Evolutionary conservation across 1,284 basidiomycete species (phyloP).

Genomic region (Ganoderma boninense): DNA sequence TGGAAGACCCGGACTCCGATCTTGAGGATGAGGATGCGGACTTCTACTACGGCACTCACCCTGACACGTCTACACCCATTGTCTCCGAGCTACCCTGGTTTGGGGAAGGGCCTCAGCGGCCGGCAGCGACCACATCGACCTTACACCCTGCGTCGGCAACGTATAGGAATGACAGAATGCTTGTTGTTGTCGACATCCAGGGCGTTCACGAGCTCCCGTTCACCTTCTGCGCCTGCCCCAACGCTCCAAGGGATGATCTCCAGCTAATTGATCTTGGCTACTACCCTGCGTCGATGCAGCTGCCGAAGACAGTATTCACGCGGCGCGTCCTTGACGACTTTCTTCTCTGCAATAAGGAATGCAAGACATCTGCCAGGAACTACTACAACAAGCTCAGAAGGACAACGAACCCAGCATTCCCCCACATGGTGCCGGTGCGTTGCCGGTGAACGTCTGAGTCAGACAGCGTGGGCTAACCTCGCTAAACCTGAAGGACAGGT

Average conservation of each 20-base stretch:
- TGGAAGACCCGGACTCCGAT: too few species aligned
- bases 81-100: too few species aligned
- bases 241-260: neutral
- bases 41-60: too few species aligned
- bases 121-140: too few species aligned
- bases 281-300: neutral
- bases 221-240: neutral
- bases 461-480: too few species aligned
- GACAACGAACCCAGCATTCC: neutral
- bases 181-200: neutral
- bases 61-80: too few species aligned
- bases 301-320: slow-evolving; percentile 2
- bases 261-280: neutral
- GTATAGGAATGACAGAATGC: too few species aligned
- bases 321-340: neutral
- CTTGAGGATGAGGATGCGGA: too few species aligned
- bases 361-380: neutral
- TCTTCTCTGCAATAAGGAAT: neutral
- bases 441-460: too few species aligned
- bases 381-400: slow-evolving; percentile 10
- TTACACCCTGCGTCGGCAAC: too few species aligned
- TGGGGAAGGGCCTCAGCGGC: too few species aligned
- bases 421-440: slow-evolving; percentile 4
- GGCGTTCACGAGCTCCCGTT: slow-evolving; percentile 4
- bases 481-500: too few species aligned